Evolutionary conservation across 1,284 basidiomycete species (phyloP), one percentile per base, ranked within the genome.

Genomic region (Tetrapyrgos nigripes): DNA sequence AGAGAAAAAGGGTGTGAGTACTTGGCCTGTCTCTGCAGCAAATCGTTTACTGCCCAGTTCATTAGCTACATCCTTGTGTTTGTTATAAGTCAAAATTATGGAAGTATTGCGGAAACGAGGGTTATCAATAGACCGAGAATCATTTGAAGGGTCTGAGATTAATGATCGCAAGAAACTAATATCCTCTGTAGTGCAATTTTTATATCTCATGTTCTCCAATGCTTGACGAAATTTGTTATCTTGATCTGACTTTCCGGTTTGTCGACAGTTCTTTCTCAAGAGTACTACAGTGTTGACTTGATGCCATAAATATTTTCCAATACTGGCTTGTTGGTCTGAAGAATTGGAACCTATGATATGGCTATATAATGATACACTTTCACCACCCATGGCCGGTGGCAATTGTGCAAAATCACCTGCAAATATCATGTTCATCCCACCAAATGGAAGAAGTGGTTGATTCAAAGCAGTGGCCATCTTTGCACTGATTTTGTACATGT

Each of bases 261-360:
- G 29, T 49, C 35, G 2, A 51, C 43, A 37, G 29, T 59, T 47
- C 24, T 44, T 19, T 1, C 47, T 19, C 17, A 59, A 31, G n/a
- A 47, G 24, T 3, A 47, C 46, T 44, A 53, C 29, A 13, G 63
- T 70, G 1, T 65, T 75, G 6, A 76, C 63, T 46, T 72, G 66
- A 57, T 74, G 74, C 75, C 73, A 78, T 9, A 74, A 33, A 2
- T 68, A 64, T 47, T 73, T 73, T 1, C 76, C 73, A 23, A 78
- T 62, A 1, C 64, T 54, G 29, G 48, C 54, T 24, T 65, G 51
- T 54, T 74, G 67, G 2, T 19, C 48, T 9, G 37, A 40, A n/a
- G n/a, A n/a, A n/a, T n/a, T n/a, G n/a, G n/a, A n/a, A 17, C 37
- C 17, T 9, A 40, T 17, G 13, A n/a, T 17, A 17, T 49, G 6